Base-by-base conservation (phyloP, 768 basidiomycete species). In the Paxillus ammoniavirescens region DNA sequence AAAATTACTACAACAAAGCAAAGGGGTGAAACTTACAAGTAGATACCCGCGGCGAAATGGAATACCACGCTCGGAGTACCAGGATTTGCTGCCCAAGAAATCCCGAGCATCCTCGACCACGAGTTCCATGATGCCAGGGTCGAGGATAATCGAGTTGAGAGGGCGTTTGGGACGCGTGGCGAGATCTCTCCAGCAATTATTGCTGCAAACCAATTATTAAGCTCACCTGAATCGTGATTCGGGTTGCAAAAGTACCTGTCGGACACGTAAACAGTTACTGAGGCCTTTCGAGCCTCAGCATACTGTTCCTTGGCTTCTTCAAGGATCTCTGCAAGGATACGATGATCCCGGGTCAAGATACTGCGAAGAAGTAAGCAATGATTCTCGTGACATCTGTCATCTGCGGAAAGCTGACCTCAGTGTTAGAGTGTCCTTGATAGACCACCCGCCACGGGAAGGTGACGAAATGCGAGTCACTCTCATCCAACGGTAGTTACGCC, bases 11-110 rank as follows among this genome's bases (percentile, higher is more conserved):
- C 5, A 28, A 7, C n/a, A 15, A 42, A 43, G 14, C 8, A 30
- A 15, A 38, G 8, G 42, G 8, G 35, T 43, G 15, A 21, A 12
- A 66, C 72, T 42, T 38, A 78, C 75, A 18, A 90, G 75, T n/a
- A 91, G 77, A 63, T 89, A 89, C 12, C 91, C 90, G 12, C 89
- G 77, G 17, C 89, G 83, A 73, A 88, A 91, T 1, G 91, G 90
- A 53, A 92, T 91, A 0, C 89, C 90, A 48, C 89, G 82, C 10
- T 82, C 81, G 2, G 78, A 62, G 58, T 92, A 92, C 91, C 91
- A 92, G 17, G 70, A 52, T 59, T 84, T 87, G 58, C 83, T 87
- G 9, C 67, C 65, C 49, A 91, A 69, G 59, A 92, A 92, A 60
- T 91, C 87, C 7, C 71, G 72, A 8, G 86, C 86, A 62, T 93